Evolutionary conservation across 148 eudicot genomes (phyloP).

Genomic region (Vaccinium vitisidaea): DNA sequence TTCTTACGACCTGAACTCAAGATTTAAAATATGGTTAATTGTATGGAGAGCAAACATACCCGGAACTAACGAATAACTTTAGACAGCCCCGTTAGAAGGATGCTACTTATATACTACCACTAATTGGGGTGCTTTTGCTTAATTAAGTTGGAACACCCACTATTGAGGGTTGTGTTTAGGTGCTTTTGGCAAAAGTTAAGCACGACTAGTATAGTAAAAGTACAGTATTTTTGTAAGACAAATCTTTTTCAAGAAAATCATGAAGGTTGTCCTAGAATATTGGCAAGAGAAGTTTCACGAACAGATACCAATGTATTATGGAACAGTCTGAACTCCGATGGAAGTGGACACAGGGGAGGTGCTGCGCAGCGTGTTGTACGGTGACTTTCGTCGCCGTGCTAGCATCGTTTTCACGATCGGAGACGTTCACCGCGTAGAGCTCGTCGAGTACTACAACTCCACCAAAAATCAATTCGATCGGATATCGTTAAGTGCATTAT

Average conservation of each 20-base stretch:
- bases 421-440: no score
- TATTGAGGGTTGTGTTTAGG: neutral
- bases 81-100: neutral
- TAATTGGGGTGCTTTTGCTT: neutral
- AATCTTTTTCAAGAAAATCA: neutral
- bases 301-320: neutral
- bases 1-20: no score
- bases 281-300: neutral
- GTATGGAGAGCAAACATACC: no score
- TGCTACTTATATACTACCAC: neutral
- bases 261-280: neutral
- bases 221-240: neutral
- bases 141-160: constrained; percentile 3
- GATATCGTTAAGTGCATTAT: no score
- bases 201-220: neutral
- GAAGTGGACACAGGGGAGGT: no score
- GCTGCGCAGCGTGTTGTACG: no score
- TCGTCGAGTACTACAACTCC: no score
- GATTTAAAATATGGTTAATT: no score
- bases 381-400: no score
- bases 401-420: no score
- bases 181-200: neutral
- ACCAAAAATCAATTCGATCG: no score
- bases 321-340: neutral
- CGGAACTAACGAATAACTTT: neutral